These are phyloP conservation scores for Taxawa tesnikishii DNA, from an alignment of 2,329 filamentous ascomycete genomes.

Conservation along the genomic window DNA sequence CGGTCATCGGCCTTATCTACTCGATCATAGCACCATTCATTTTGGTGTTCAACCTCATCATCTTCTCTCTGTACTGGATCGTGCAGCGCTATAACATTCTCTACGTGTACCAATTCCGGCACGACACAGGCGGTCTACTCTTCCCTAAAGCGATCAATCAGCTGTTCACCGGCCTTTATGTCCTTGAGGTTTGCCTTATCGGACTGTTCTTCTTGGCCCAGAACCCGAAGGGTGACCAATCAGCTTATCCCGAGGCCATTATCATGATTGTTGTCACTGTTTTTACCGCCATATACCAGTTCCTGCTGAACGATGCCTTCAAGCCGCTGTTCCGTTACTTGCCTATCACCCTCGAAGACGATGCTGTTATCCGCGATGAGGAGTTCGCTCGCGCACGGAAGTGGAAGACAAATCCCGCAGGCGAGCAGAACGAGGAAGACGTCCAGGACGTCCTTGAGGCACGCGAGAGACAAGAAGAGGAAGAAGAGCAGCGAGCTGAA, in stretches of 20 bases:
- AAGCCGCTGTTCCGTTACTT: constrained; percentile 76
- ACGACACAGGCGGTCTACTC: constrained; percentile 83
- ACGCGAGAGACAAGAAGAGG: constrained; percentile 24
- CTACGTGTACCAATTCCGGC: constrained; percentile 80
- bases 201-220: constrained; percentile 75
- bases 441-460: constrained; percentile 23
- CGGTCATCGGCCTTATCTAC: constrained; percentile 79
- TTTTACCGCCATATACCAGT: constrained; percentile 66
- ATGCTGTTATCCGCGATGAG: constrained; percentile 81
- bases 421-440: constrained; percentile 27
- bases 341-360: constrained; percentile 90
- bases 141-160: constrained; percentile 92
- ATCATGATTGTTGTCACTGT: constrained; percentile 67
- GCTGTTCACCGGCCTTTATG: constrained; percentile 90
- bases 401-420: constrained; percentile 18
- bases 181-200: constrained; percentile 84
- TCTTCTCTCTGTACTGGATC: constrained; percentile 83
- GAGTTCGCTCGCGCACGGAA: constrained; percentile 64
- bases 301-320: constrained; percentile 72
- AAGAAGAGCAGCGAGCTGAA: constrained; percentile 19
- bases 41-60: constrained; percentile 83
- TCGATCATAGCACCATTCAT: constrained; percentile 82
- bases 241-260: constrained; percentile 66
- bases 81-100: constrained; percentile 95
- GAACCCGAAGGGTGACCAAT: constrained; percentile 39